A percentile compares a stretch with the other conserved stretches of the same genome.
Conservation (phyloP, 1,139 yeast species). For the Candida labiduridarum region DNA sequence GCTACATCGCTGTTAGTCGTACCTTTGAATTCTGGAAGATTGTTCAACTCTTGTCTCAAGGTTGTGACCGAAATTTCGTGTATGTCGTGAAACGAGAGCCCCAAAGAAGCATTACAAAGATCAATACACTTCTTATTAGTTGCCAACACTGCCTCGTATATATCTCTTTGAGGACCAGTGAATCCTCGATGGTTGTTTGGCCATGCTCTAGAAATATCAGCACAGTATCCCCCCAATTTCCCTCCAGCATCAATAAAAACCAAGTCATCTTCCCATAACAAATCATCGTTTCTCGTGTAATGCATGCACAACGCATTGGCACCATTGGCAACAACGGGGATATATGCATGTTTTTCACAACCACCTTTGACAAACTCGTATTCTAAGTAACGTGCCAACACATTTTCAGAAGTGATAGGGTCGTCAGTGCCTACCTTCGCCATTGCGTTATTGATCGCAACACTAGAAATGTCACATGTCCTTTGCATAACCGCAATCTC, state of each 20-base stretch:
- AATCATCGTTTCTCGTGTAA: slow-evolving; percentile 86
- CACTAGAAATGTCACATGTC: slow-evolving; percentile 81
- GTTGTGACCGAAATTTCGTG: slow-evolving; percentile 68
- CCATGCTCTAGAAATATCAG: slow-evolving; percentile 97
- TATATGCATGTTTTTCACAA: slow-evolving; percentile 85
- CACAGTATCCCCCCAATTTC: slow-evolving; percentile 87
- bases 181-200: slow-evolving; percentile 75
- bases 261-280: slow-evolving; percentile 72
- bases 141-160: slow-evolving; percentile 84
- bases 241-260: slow-evolving; percentile 97
- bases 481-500: slow-evolving; percentile 79
- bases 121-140: slow-evolving; percentile 82
- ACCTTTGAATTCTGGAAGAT: slow-evolving; percentile 62
- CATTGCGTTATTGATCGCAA: slow-evolving; percentile 83
- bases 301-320: slow-evolving; percentile 84
- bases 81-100: slow-evolving; percentile 68
- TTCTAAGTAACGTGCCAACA: slow-evolving; percentile 79
- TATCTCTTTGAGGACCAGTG: slow-evolving; percentile 74
- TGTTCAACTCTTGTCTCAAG: slow-evolving; percentile 65
- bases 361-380: slow-evolving; percentile 84
- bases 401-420: slow-evolving; percentile 69
- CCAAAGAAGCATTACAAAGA: slow-evolving; percentile 55
- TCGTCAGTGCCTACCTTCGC: slow-evolving; percentile 49
- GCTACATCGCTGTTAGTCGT: slow-evolving; percentile 55
- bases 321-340: slow-evolving; percentile 97